Conservation (phyloP, 2,329 filamentous ascomycete species). For the Trichoderma simmonsii region DNA sequence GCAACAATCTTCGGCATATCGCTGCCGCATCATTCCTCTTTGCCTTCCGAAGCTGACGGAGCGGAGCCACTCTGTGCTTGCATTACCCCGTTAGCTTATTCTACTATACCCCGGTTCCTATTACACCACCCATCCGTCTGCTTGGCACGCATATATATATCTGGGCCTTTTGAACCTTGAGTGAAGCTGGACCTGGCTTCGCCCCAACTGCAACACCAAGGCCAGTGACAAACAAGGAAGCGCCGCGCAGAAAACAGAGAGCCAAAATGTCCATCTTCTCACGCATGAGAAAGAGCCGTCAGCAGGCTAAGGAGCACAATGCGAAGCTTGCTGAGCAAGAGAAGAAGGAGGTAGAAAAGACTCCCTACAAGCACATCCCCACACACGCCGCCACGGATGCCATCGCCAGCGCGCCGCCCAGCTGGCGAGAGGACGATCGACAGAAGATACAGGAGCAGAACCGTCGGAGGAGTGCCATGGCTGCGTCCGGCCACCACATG, state of each 20-base stretch:
- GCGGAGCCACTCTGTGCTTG: constrained; percentile 1
- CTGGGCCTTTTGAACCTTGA: not conserved
- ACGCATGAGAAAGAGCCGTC: constrained; percentile 49
- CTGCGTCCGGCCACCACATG: constrained; percentile 38
- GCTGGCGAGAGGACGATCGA: constrained; percentile 47
- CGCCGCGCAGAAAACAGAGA: not conserved
- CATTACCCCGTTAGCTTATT: constrained; percentile 7
- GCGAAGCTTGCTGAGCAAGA: constrained; percentile 47
- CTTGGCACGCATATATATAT: not conserved
- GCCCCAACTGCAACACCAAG: not conserved
- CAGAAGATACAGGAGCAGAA: constrained; percentile 50
- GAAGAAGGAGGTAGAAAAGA: constrained; percentile 37
- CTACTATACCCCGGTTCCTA: not conserved
- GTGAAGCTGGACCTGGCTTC: not conserved
- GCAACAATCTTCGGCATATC: not conserved
- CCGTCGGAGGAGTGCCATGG: constrained; percentile 47
- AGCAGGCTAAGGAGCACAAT: constrained; percentile 54
- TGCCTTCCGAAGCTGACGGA: not conserved
- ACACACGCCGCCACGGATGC: constrained; percentile 60
- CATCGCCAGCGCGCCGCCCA: constrained; percentile 50
- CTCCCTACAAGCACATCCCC: constrained; percentile 59
- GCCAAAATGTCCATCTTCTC: constrained; percentile 56
- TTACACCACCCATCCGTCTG: not conserved
- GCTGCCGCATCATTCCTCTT: not conserved
- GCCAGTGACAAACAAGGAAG: not conserved